These are phyloP conservation scores for Melocanna baccifera DNA, from an alignment of 176 grass and related monocot genomes.

Conservation along the genomic window DNA sequence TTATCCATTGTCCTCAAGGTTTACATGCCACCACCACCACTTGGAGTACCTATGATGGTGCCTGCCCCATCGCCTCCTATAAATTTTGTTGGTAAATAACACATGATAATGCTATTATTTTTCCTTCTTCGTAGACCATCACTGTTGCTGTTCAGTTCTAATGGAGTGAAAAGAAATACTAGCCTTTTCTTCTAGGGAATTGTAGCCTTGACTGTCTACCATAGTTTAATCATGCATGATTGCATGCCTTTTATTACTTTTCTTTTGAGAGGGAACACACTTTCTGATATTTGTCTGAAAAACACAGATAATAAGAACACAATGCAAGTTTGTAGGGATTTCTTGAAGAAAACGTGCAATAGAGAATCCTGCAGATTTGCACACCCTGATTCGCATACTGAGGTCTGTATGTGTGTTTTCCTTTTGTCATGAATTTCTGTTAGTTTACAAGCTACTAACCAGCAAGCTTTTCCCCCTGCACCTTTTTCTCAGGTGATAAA, in stretches of 20 bases:
- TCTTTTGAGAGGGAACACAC: background rate
- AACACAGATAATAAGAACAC: constrained; percentile 35
- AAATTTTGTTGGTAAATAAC: constrained; percentile 44
- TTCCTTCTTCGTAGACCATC: background rate
- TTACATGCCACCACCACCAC: constrained; percentile 46
- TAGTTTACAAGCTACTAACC: constrained; percentile 12
- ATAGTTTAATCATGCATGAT: background rate
- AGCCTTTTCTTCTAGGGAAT: background rate
- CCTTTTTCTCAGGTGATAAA: constrained; percentile 34
- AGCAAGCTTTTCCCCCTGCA: background rate
- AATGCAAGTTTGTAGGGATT: constrained; percentile 56
- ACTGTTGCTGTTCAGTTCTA: constrained; percentile 7
- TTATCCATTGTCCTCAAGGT: constrained; percentile 33
- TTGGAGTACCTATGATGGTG: constrained; percentile 50
- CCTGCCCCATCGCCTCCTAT: constrained; percentile 36
- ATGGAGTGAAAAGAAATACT: background rate
- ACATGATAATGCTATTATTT: background rate
- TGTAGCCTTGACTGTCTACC: background rate
- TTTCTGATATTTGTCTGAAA: constrained; percentile 1
- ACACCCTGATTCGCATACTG: constrained; percentile 41
- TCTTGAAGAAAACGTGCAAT: constrained; percentile 66
- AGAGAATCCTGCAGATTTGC: constrained; percentile 62
- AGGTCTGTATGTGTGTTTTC: constrained; percentile 32
- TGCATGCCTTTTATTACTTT: background rate
- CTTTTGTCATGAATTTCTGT: background rate